These are phyloP conservation scores for Mycena amicta DNA, from an alignment of 768 basidiomycete genomes.

Conservation along the genomic window DNA sequence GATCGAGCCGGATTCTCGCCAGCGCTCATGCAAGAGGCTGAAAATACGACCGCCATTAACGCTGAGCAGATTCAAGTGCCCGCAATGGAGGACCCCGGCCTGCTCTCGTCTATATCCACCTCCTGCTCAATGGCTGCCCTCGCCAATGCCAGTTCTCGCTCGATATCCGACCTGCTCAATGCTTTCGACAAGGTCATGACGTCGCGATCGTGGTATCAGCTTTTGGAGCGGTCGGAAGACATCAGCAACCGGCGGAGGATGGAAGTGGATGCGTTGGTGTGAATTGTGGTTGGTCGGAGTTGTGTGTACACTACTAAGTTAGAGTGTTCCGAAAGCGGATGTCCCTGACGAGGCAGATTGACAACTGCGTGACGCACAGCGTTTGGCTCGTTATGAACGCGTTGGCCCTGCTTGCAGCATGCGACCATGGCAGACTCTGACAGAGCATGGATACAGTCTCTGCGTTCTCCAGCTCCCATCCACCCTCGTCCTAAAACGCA, in stretches of 20 bases:
- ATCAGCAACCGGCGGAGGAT: background rate
- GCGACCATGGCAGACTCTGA: background rate
- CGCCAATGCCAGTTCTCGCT: conserved; percentile 11
- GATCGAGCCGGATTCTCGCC: background rate
- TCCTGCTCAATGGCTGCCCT: conserved; percentile 12
- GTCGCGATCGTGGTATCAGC: background rate
- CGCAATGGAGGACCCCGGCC: background rate
- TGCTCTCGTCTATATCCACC: conserved; percentile 16
- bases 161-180: conserved; percentile 9
- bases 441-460: background rate
- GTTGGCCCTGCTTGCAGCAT: background rate
- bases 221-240: conserved; percentile 8
- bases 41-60: background rate
- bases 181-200: conserved; percentile 8
- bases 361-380: background rate
- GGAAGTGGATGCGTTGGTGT: background rate
- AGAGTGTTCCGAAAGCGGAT: background rate
- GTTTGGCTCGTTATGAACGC: background rate
- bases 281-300: background rate
- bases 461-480: background rate
- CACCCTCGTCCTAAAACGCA: background rate
- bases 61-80: background rate
- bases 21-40: conserved; percentile 1
- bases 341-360: background rate
- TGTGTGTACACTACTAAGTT: too few relatives aligned